Percentiles rank a stretch among this genome's conserved stretches.
Evolutionary conservation across 805 yeast species (phyloP).

Genomic region (Candida boleticola): DNA sequence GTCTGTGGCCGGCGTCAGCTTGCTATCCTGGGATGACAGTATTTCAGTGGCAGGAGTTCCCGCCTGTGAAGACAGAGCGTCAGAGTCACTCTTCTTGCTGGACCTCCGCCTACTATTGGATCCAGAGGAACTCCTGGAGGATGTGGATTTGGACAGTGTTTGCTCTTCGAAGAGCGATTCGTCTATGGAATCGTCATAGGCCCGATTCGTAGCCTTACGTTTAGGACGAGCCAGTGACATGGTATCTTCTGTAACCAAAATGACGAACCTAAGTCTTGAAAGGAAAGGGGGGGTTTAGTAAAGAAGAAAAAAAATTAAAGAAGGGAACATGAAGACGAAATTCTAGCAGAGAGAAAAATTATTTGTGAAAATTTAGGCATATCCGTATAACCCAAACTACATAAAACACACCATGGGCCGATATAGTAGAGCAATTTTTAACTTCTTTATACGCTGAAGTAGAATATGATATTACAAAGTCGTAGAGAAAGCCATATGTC

Average conservation of each 20-base stretch:
- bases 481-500: too few species aligned
- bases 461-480: too few species aligned
- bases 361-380: neutral
- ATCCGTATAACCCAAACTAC: too few species aligned
- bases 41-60: neutral
- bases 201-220: constrained; percentile 37
- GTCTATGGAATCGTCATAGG: constrained; percentile 32
- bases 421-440: too few species aligned
- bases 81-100: neutral
- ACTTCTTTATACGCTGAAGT: too few species aligned
- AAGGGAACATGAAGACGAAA: too few species aligned
- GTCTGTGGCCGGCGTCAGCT: constrained; percentile 6
- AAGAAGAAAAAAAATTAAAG: constrained; percentile 1
- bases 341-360: neutral
- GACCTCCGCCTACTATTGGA: constrained; percentile 6
- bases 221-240: constrained; percentile 20
- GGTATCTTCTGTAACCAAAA: too few species aligned
- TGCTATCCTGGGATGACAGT: constrained; percentile 1
- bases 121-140: neutral
- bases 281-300: constrained; percentile 3
- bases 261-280: neutral
- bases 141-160: neutral
- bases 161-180: constrained; percentile 23
- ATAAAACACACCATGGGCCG: too few species aligned
- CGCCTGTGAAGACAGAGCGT: neutral